Evolutionary conservation across 192 early-diverging fungal species (phyloP).

Genomic region (Anaeromyces robustus): DNA sequence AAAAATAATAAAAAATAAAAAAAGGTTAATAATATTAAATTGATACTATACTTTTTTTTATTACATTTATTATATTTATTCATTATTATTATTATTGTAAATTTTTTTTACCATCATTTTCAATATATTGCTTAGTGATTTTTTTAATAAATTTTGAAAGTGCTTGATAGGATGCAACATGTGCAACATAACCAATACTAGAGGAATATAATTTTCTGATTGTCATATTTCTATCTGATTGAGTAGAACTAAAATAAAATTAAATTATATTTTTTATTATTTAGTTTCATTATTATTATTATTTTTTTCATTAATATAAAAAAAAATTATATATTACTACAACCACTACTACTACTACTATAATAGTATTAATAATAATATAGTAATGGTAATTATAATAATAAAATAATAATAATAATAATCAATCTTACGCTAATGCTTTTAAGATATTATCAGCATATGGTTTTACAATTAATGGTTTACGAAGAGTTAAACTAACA

Average conservation of each 20-base stretch:
- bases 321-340: too few relatives aligned
- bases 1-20: too few relatives aligned
- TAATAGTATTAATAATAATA: too few relatives aligned
- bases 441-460: slow-evolving; percentile 60
- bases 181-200: slow-evolving; percentile 63
- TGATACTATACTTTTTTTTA: too few relatives aligned
- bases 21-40: too few relatives aligned
- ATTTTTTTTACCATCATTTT: slow-evolving; percentile 26
- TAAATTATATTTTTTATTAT: too few relatives aligned
- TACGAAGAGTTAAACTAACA: slow-evolving; percentile 56
- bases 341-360: too few relatives aligned
- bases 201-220: slow-evolving; percentile 75
- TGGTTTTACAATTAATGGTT: slow-evolving; percentile 42
- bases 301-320: too few relatives aligned
- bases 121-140: slow-evolving; percentile 58
- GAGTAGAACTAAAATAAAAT: slow-evolving; percentile 27
- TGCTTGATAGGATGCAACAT: slow-evolving; percentile 35
- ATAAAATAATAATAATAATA: too few relatives aligned
- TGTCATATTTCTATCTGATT: slow-evolving; percentile 62
- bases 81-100: not conserved
- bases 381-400: too few relatives aligned
- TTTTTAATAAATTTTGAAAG: slow-evolving; percentile 49
- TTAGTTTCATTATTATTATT: too few relatives aligned
- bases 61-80: not conserved
- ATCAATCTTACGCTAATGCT: slow-evolving; percentile 28